These are phyloP conservation scores for Amphicarpaea edgeworthii DNA, from an alignment of 306 rosid species.

Conservation along the genomic window DNA sequence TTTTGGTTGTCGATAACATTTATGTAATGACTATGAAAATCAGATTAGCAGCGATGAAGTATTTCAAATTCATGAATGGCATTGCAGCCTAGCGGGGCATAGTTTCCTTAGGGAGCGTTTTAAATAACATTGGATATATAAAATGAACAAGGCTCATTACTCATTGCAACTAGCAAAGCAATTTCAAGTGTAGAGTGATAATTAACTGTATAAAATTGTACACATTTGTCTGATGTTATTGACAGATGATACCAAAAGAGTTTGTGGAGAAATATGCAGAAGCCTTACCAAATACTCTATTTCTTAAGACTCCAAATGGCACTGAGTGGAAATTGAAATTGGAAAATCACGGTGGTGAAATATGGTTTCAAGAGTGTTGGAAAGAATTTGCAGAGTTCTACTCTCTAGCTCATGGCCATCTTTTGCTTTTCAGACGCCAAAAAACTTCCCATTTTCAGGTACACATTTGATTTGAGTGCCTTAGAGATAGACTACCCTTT, in stretches of 20 bases:
- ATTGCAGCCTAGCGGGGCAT: too few relatives aligned
- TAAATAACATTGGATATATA: not conserved
- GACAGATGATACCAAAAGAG: constrained; percentile 47
- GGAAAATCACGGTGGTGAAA: constrained; percentile 32
- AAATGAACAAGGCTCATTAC: not conserved
- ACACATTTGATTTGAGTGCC: not conserved
- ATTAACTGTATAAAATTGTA: not conserved
- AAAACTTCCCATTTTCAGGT: constrained; percentile 2
- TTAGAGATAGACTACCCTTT: constrained; percentile 27
- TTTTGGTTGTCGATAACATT: too few relatives aligned
- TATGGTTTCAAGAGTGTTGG: constrained; percentile 54
- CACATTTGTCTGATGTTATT: not conserved
- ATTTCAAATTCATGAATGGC: too few relatives aligned
- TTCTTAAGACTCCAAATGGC: constrained; percentile 46
- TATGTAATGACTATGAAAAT: too few relatives aligned
- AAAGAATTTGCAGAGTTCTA: constrained; percentile 44
- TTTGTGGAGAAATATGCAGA: constrained; percentile 43
- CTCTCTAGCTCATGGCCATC: constrained; percentile 39
- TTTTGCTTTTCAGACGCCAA: constrained; percentile 39
- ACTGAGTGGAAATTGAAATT: constrained; percentile 45
- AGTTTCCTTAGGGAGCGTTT: not conserved
- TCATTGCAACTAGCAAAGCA: not conserved
- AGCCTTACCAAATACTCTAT: not conserved
- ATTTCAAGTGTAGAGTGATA: not conserved
- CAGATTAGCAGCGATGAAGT: too few relatives aligned